Evolutionary conservation across 1,139 yeast species (phyloP).

Genomic region (Debaryomyces sp.): DNA sequence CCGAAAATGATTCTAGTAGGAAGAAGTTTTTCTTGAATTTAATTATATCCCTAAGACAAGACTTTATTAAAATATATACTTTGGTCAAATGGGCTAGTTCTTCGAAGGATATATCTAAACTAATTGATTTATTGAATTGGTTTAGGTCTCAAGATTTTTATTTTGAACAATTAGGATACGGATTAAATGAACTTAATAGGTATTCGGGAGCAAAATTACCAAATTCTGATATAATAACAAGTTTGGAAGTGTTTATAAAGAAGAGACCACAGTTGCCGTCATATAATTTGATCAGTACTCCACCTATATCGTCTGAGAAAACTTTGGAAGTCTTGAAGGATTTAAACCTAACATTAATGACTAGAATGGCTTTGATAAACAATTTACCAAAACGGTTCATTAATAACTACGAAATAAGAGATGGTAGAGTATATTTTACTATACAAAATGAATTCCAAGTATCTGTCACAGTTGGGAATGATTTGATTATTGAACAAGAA

Average conservation of each 20-base stretch:
- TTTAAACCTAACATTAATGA: slow-evolving; percentile 71
- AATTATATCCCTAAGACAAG: slow-evolving; percentile 73
- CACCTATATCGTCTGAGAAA: slow-evolving; percentile 55
- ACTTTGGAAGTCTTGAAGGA: slow-evolving; percentile 67
- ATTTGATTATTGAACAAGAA: slow-evolving; percentile 50
- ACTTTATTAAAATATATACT: slow-evolving; percentile 81
- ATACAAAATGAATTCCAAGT: slow-evolving; percentile 70
- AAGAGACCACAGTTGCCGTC: slow-evolving; percentile 81
- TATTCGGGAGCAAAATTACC: slow-evolving; percentile 86
- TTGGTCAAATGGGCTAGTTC: slow-evolving; percentile 84
- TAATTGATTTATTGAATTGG: slow-evolving; percentile 89
- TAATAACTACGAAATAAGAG: slow-evolving; percentile 58
- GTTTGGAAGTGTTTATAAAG: slow-evolving; percentile 76
- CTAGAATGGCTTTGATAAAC: slow-evolving; percentile 70
- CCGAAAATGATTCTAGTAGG: slow-evolving; percentile 58
- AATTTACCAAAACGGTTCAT: slow-evolving; percentile 65
- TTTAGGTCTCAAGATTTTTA: slow-evolving; percentile 73
- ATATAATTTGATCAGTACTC: slow-evolving; percentile 57
- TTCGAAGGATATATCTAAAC: slow-evolving; percentile 65
- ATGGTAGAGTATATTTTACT: slow-evolving; percentile 75
- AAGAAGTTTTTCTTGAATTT: slow-evolving; percentile 70
- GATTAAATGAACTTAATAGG: slow-evolving; percentile 60
- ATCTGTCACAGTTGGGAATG: slow-evolving; percentile 64
- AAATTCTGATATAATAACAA: slow-evolving; percentile 84
- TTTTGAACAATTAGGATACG: slow-evolving; percentile 58